A percentile compares a stretch with the other conserved stretches of the same genome.
These are phyloP conservation scores for Gossypium bickii DNA, from an alignment of 345 rosid species.

Conservation along the genomic window DNA sequence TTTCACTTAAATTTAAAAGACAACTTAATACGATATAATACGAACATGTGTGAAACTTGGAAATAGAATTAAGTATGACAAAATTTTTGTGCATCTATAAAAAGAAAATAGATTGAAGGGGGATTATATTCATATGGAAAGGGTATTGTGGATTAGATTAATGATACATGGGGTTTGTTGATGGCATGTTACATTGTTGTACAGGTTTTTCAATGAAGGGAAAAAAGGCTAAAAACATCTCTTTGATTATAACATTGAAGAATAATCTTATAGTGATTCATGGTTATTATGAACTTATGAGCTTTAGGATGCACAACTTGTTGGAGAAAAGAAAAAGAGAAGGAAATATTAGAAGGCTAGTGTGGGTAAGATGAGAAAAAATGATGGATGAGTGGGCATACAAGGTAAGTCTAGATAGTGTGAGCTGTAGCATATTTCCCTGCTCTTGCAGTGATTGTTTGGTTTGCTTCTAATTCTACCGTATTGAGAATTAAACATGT, in stretches of 20 bases:
- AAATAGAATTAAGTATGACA: background rate
- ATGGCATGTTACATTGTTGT: background rate
- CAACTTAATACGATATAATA: background rate
- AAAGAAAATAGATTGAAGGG: background rate
- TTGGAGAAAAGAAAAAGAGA: background rate
- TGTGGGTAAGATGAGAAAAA: no score
- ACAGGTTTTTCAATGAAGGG: background rate
- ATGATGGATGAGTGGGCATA: background rate
- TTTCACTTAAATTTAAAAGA: background rate
- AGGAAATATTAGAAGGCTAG: background rate
- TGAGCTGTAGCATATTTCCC: background rate
- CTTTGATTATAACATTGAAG: background rate
- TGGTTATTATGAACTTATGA: background rate
- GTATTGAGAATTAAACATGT: no score
- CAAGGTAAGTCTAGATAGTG: background rate
- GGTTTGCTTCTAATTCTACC: background rate
- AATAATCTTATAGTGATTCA: background rate
- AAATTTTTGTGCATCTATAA: background rate
- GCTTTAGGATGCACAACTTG: background rate
- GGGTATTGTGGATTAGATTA: background rate
- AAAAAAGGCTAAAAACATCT: background rate
- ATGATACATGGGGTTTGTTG: background rate
- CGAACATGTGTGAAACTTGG: background rate
- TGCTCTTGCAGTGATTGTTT: background rate
- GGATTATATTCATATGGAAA: background rate